Percentiles rank a stretch among this genome's conserved stretches.
phyloP scores from a whole-genome alignment of 73 alveolate genomes.

The Paramecium caudatum region DNA sequence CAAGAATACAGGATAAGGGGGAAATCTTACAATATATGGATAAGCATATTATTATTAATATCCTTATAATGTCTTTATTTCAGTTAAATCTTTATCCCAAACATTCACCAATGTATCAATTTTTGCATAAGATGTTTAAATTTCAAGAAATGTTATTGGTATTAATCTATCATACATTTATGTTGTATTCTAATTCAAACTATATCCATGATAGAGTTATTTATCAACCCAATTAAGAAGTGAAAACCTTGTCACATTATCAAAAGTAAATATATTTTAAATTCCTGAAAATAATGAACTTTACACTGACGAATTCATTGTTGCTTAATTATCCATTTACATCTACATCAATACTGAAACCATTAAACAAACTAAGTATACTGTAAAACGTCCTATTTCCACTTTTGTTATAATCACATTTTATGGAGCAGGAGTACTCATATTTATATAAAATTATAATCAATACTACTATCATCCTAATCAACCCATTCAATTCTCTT shows the following conservation, averaged over 20 bases:
- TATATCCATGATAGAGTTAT: slow-evolving; percentile 4
- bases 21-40: neutral
- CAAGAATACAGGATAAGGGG: neutral
- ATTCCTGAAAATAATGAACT: slow-evolving; percentile 17
- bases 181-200: neutral
- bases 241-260: neutral
- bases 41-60: neutral
- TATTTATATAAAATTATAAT: neutral
- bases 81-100: slow-evolving; percentile 46
- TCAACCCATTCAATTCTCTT: slow-evolving; percentile 64
- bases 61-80: neutral
- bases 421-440: neutral
- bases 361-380: neutral
- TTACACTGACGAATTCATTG: slow-evolving; percentile 34
- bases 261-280: slow-evolving; percentile 1
- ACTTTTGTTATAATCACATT: neutral
- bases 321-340: slow-evolving; percentile 32
- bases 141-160: neutral
- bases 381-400: neutral
- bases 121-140: slow-evolving; percentile 4
- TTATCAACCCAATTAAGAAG: slow-evolving; percentile 36
- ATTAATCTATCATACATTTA: neutral
- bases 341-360: slow-evolving; percentile 43
- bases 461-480: neutral
- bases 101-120: slow-evolving; percentile 23